Evolutionary conservation across 2,329 filamentous ascomycete genomes (phyloP).

Genomic region (Akanthomyces muscarius): DNA sequence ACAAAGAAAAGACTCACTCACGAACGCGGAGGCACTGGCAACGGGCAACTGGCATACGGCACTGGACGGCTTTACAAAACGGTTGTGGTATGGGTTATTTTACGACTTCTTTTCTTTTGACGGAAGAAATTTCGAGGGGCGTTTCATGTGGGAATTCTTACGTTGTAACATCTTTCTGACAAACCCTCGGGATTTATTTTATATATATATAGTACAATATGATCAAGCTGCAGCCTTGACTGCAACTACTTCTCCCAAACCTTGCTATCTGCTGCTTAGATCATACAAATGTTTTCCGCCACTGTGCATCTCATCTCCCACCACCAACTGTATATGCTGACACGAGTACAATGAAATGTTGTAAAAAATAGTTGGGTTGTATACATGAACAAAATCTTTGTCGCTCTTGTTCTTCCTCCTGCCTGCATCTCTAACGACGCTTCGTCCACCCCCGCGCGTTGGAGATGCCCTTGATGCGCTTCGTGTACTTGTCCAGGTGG

Average conservation of each 20-base stretch:
- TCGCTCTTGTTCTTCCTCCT: background rate
- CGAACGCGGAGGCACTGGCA: slow-evolving; percentile 6
- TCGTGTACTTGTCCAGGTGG: slow-evolving; percentile 61
- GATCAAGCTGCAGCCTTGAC: background rate
- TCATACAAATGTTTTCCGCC: background rate
- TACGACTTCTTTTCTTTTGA: background rate
- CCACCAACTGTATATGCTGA: background rate
- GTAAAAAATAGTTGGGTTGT: background rate
- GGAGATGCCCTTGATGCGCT: slow-evolving; percentile 49
- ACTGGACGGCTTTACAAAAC: background rate
- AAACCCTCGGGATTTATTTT: background rate
- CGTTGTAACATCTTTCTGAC: background rate
- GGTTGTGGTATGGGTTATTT: background rate
- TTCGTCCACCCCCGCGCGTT: slow-evolving; percentile 41
- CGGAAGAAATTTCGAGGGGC: background rate
- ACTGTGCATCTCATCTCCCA: background rate
- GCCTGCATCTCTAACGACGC: slow-evolving; percentile 28
- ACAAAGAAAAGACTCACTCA: background rate
- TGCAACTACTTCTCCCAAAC: background rate
- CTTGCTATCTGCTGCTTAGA: background rate
- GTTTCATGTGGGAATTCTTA: background rate
- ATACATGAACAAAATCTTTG: background rate
- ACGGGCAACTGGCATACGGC: slow-evolving; percentile 2
- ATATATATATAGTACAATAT: slow-evolving; percentile 11
- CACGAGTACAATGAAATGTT: background rate